These are phyloP conservation scores for Naegleria lovaniensis DNA, from an alignment of 208 protist species.

Conservation along the genomic window DNA sequence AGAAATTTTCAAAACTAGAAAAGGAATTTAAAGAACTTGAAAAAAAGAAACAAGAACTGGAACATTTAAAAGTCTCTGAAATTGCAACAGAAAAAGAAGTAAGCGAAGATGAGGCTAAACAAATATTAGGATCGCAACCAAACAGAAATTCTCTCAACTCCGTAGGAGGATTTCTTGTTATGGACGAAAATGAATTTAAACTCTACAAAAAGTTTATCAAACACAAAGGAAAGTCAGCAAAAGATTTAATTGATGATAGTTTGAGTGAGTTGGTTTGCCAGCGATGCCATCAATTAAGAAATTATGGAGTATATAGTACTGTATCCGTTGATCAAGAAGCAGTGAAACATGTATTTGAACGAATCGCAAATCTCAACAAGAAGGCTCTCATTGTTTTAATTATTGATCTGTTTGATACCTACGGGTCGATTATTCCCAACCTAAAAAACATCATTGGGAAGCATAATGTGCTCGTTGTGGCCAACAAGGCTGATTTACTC, in stretches of 20 bases:
- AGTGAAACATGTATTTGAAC: not conserved
- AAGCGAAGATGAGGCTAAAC: not conserved
- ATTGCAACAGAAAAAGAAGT: not conserved
- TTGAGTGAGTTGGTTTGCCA: not conserved
- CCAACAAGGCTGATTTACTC: constrained; percentile 18
- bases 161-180: not conserved
- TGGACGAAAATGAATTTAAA: not conserved
- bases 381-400: not conserved
- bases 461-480: not conserved
- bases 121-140: not conserved
- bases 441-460: not conserved
- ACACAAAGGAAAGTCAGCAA: not conserved
- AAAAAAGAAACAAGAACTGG: not conserved
- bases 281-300: constrained; percentile 9
- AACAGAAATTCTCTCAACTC: not conserved
- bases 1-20: not conserved
- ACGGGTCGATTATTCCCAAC: not conserved
- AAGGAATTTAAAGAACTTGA: not conserved
- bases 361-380: not conserved
- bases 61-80: not conserved
- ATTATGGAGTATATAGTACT: not conserved
- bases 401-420: constrained; percentile 10
- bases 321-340: not conserved
- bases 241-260: not conserved
- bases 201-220: not conserved